phyloP scores from a whole-genome alignment of 2,329 filamentous ascomycete species.

The Hypoxylon sp. region DNA sequence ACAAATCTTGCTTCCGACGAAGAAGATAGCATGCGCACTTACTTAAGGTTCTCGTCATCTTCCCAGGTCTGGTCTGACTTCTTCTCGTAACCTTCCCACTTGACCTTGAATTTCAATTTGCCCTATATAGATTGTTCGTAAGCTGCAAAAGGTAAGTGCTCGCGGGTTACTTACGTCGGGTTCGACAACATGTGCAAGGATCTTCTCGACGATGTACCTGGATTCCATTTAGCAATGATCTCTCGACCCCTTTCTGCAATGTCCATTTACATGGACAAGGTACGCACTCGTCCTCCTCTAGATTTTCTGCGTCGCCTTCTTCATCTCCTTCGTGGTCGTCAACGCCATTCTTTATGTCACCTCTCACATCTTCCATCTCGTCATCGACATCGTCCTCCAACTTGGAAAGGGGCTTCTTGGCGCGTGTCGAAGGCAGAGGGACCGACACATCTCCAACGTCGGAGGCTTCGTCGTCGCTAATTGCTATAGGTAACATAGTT shows the following conservation, averaged over 20 bases:
- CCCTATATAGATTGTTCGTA: conserved; percentile 57
- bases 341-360: conserved; percentile 40
- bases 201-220: conserved; percentile 82
- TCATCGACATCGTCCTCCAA: conserved; percentile 46
- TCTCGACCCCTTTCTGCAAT: neutral
- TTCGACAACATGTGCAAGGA: conserved; percentile 75
- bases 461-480: conserved; percentile 61
- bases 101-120: conserved; percentile 75
- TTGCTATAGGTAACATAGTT: conserved; percentile 51
- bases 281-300: conserved; percentile 52
- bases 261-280: conserved; percentile 15
- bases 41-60: conserved; percentile 78
- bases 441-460: conserved; percentile 51
- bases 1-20: neutral
- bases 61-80: conserved; percentile 84
- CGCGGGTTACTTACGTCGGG: conserved; percentile 62
- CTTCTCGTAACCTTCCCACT: conserved; percentile 84
- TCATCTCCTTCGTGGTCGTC: conserved; percentile 53
- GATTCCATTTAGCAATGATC: conserved; percentile 23
- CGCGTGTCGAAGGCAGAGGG: conserved; percentile 41
- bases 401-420: conserved; percentile 19
- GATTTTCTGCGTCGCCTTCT: conserved; percentile 56
- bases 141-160: conserved; percentile 7
- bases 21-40: conserved; percentile 47
- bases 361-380: conserved; percentile 44